Conservation (phyloP, 2,329 filamentous ascomycete genomes). For the Scedosporium aurantiacum region DNA sequence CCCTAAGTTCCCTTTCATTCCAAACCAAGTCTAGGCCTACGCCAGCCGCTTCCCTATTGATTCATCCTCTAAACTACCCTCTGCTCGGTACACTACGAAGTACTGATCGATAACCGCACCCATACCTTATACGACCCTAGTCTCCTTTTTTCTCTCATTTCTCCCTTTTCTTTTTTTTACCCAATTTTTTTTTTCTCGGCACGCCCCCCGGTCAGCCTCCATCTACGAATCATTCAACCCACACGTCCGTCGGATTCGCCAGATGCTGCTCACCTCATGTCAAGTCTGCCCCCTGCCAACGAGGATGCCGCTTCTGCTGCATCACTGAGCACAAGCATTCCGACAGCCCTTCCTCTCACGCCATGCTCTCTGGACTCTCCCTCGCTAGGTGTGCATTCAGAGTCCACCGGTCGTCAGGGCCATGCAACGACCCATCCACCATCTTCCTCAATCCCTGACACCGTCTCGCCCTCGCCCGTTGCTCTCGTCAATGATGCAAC, state of each 20-base stretch:
- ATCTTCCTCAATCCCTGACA: not conserved
- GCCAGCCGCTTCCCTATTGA: not conserved
- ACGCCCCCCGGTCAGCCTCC: slow-evolving; percentile 1
- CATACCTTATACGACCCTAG: not conserved
- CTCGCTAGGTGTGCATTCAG: not conserved
- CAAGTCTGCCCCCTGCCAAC: slow-evolving; percentile 1
- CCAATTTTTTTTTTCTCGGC: not conserved
- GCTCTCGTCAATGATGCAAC: not conserved
- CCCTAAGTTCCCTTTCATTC: not conserved
- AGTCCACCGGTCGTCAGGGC: not conserved
- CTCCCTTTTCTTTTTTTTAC: not conserved
- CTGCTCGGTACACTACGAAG: too few relatives aligned
- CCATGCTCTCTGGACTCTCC: not conserved
- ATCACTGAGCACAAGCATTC: slow-evolving; percentile 1
- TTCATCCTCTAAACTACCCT: too few relatives aligned
- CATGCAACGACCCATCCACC: not conserved
- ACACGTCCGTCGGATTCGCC: slow-evolving; percentile 2
- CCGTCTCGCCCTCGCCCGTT: not conserved
- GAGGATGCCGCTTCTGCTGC: slow-evolving; percentile 3
- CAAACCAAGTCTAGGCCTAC: not conserved
- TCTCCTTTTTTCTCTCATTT: not conserved
- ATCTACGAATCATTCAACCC: slow-evolving; percentile 5
- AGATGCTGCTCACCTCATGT: slow-evolving; percentile 5
- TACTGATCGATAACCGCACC: not conserved
- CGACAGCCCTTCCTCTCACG: not conserved